phyloP scores from a whole-genome alignment of 1,284 basidiomycete species.

The Ganoderma sinense region DNA sequence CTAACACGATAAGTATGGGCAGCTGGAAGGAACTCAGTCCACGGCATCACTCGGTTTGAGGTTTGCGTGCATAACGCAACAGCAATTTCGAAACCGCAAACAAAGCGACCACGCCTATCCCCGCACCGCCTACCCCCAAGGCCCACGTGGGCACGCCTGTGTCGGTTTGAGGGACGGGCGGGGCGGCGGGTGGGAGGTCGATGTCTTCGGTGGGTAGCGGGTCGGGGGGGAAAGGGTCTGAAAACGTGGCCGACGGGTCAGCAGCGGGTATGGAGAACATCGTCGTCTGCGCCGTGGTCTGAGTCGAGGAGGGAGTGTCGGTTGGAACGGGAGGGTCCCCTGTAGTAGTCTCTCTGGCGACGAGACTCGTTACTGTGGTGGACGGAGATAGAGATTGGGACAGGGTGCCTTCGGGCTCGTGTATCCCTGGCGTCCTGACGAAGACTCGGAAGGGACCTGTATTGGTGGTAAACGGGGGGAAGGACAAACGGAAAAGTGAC shows the following conservation, averaged over 20 bases:
- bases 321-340: neutral
- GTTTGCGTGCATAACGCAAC: neutral
- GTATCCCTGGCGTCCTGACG: too few species aligned
- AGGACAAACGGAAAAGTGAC: neutral
- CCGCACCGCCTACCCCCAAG: neutral
- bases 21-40: neutral
- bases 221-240: neutral
- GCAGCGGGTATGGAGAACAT: neutral
- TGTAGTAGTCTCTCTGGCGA: neutral
- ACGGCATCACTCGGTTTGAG: neutral
- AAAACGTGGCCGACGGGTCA: neutral
- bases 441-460: too few species aligned
- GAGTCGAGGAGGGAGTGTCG: neutral
- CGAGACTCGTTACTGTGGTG: neutral
- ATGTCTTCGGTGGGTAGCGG: neutral
- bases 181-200: neutral
- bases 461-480: neutral
- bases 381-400: neutral
- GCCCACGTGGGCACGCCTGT: neutral
- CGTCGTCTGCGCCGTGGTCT: neutral
- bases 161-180: neutral
- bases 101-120: neutral
- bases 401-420: neutral
- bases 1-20: neutral
- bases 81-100: neutral